Conservation (phyloP, 129 eudicot genomes). For the Lonicera japonica region DNA sequence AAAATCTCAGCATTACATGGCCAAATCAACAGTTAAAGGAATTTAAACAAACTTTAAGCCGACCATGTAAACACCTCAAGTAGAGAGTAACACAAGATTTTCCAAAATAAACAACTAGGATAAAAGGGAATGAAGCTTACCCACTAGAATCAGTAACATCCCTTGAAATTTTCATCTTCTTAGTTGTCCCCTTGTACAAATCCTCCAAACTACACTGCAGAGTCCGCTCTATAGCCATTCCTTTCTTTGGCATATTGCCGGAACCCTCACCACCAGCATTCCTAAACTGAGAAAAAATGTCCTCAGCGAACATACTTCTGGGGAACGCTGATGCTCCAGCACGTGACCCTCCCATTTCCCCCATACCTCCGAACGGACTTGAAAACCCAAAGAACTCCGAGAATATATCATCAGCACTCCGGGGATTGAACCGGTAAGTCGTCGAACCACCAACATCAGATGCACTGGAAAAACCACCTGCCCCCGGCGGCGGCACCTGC, state of each 20-base stretch:
- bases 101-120: no score
- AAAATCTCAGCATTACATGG: not conserved
- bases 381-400: conserved; percentile 69
- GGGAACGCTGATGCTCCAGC: conserved; percentile 40
- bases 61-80: not conserved
- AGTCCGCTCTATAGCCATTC: conserved; percentile 53
- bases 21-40: not conserved
- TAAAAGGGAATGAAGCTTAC: conserved; percentile 28
- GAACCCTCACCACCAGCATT: conserved; percentile 39
- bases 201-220: conserved; percentile 88
- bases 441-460: conserved; percentile 41
- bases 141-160: conserved; percentile 70
- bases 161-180: conserved; percentile 93
- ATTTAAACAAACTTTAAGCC: not conserved
- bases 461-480: conserved; percentile 33
- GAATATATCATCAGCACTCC: conserved; percentile 78
- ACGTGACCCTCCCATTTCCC: conserved; percentile 32
- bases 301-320: conserved; percentile 62
- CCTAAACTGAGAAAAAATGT: conserved; percentile 45
- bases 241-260: conserved; percentile 45
- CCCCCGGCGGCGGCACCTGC: conserved; percentile 65
- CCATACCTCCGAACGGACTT: conserved; percentile 67
- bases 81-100: not conserved
- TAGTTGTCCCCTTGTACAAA: conserved; percentile 78
- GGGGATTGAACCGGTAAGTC: conserved; percentile 54